These are phyloP conservation scores for Anthracocystis panici-leucophaei DNA, from an alignment of 1,284 basidiomycete species.

Conservation along the genomic window DNA sequence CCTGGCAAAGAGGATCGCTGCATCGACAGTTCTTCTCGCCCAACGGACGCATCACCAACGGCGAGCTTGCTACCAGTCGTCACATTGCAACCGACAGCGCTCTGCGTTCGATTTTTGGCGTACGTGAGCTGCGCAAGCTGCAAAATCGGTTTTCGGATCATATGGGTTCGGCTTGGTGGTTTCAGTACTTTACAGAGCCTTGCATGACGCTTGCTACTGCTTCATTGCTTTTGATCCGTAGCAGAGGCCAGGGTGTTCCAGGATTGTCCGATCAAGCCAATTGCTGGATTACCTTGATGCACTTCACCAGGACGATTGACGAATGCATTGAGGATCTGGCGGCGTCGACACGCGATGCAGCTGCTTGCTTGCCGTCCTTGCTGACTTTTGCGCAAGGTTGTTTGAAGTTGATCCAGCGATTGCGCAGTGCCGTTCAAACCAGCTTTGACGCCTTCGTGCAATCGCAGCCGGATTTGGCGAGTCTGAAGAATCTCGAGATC, in stretches of 20 bases:
- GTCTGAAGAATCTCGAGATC: slow-evolving; percentile 10
- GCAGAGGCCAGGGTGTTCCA: slow-evolving; percentile 40
- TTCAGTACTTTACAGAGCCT: slow-evolving; percentile 51
- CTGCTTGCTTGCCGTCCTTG: slow-evolving; percentile 24
- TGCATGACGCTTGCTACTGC: slow-evolving; percentile 53
- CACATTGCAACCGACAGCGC: slow-evolving; percentile 45
- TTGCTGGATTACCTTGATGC: slow-evolving; percentile 46
- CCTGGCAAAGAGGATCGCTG: slow-evolving; percentile 42
- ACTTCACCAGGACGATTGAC: slow-evolving; percentile 39
- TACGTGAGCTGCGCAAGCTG: slow-evolving; percentile 29
- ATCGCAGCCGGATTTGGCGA: slow-evolving; percentile 15
- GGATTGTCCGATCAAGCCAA: slow-evolving; percentile 27
- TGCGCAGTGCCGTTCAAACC: slow-evolving; percentile 29
- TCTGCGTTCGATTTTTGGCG: slow-evolving; percentile 32
- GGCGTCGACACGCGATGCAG: slow-evolving; percentile 18
- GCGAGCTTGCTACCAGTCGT: slow-evolving; percentile 43
- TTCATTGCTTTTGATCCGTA: slow-evolving; percentile 42
- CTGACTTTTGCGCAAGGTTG: slow-evolving; percentile 37
- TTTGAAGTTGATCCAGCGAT: slow-evolving; percentile 31
- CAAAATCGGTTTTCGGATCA: slow-evolving; percentile 45
- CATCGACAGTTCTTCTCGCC: slow-evolving; percentile 49
- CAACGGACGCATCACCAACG: slow-evolving; percentile 52
- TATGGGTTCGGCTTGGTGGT: slow-evolving; percentile 47
- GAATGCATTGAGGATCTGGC: slow-evolving; percentile 36
- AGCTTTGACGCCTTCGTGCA: slow-evolving; percentile 40